These are phyloP conservation scores for Coniochaeta pulveracea DNA, from an alignment of 2,329 filamentous ascomycete species.

Conservation along the genomic window DNA sequence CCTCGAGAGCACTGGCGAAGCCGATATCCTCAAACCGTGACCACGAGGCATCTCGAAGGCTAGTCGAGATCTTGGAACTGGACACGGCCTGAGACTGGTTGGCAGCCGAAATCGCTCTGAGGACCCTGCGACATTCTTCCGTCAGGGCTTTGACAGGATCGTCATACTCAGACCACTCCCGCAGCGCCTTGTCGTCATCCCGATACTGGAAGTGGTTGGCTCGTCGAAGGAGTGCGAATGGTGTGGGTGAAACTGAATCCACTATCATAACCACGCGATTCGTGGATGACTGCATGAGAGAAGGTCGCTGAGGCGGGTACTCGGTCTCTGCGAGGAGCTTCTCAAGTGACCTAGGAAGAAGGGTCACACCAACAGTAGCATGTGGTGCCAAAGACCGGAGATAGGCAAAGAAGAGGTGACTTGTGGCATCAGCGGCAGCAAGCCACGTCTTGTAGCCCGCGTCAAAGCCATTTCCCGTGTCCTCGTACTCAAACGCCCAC, in stretches of 20 bases:
- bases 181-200: slow-evolving; percentile 74
- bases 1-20: slow-evolving; percentile 66
- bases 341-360: slow-evolving; percentile 82
- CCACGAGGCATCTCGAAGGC: slow-evolving; percentile 80
- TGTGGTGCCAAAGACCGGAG: slow-evolving; percentile 83
- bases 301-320: slow-evolving; percentile 75
- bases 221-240: slow-evolving; percentile 79
- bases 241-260: slow-evolving; percentile 85
- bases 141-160: slow-evolving; percentile 82
- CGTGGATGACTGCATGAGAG: slow-evolving; percentile 66
- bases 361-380: slow-evolving; percentile 65
- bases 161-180: slow-evolving; percentile 77
- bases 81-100: slow-evolving; percentile 71
- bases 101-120: slow-evolving; percentile 75
- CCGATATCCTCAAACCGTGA: slow-evolving; percentile 94
- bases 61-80: slow-evolving; percentile 58
- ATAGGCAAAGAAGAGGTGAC: slow-evolving; percentile 96
- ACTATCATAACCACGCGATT: slow-evolving; percentile 96
- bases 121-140: slow-evolving; percentile 84
- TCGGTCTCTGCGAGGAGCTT: slow-evolving; percentile 85
- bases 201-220: slow-evolving; percentile 94
- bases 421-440: slow-evolving; percentile 83
- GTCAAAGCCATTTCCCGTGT: slow-evolving; percentile 85
- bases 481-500: slow-evolving; percentile 94
- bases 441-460: slow-evolving; percentile 86